Base-by-base conservation (phyloP, 352 stramenopile species). In the Pythium myriotylum region DNA sequence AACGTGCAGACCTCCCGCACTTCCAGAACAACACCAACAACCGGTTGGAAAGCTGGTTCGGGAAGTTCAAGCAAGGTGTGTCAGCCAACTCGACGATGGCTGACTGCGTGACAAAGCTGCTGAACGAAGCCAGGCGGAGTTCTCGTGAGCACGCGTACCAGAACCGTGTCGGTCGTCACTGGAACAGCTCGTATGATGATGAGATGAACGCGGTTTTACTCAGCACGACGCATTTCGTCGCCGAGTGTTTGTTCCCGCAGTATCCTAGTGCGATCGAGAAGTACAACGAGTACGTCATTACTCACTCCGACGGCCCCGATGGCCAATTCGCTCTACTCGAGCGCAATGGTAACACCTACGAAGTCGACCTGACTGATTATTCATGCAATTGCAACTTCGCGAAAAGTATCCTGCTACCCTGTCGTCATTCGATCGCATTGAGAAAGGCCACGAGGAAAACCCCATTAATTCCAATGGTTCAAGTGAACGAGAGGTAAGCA, bases 21-120 rank as follows among this genome's bases (percentile, higher is more conserved):
- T 72, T 72, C 24, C 68, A 59, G 4, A 72, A 68, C 3, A 43
- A 75, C 51, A 76, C 66, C 0, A 77, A 81, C 26, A 81, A 76
- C 22, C 45, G 41, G 0, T 41, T 76, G 0, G 67, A 78, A 27
- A 73, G 14, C 9, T 77, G 68, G 13, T 76, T 74, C 20, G 69
- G 67, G 0, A 71, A 74, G 39, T 58, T 74, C 4, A 74, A 77
- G 55, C 12, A 50, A 14, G 29, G 9, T 3, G 4, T 50, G 20
- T 33, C 8, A 7, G 10, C 43, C 1, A 23, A 33, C 20, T 35
- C 29, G 1, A 35, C 20, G 8, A 50, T 50, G 43, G 5, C 43
- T 17, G 43, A 50, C 10, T 50, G 43, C n/a, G 12, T 48, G 42
- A 26, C 12, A 26, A 48, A 45, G 14, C 39, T 45, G 6, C n/a